These are phyloP conservation scores for Orbilia blumenaviensis DNA, from an alignment of 2,329 filamentous ascomycete genomes.

Conservation along the genomic window DNA sequence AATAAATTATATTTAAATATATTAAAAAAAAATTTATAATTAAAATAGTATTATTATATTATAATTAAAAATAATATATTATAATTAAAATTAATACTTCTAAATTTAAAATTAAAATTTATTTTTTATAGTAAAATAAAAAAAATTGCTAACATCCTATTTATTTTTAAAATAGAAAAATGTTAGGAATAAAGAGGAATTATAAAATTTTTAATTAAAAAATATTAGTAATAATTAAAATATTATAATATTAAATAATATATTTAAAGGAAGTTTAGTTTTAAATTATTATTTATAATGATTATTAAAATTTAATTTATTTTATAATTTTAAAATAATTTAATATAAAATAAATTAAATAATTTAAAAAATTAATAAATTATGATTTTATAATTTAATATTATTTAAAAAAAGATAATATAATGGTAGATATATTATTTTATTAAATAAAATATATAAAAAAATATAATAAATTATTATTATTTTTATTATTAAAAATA, in stretches of 20 bases:
- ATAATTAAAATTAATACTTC: background rate
- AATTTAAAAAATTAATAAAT: background rate
- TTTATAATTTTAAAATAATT: background rate
- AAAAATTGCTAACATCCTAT: background rate
- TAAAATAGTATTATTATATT: background rate
- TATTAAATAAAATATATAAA: background rate
- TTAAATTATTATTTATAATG: background rate
- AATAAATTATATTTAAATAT: background rate
- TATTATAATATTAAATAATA: background rate
- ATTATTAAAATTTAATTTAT: constrained; percentile 1
- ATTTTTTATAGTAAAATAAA: background rate
- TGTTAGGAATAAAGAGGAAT: background rate
- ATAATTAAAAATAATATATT: background rate
- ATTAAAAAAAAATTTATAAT: background rate
- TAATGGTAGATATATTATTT: background rate
- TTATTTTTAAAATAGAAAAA: background rate
- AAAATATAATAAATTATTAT: background rate
- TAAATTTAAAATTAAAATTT: background rate
- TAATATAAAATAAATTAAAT: background rate
- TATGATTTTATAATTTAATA: background rate
- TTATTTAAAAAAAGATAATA: background rate
- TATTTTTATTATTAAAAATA: background rate
- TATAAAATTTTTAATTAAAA: background rate
- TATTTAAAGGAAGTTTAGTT: background rate
- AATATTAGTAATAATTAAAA: background rate